Percentiles rank a stretch among this genome's conserved stretches.
phyloP scores from a whole-genome alignment of 148 eudicot species.

The Camellia japonica region DNA sequence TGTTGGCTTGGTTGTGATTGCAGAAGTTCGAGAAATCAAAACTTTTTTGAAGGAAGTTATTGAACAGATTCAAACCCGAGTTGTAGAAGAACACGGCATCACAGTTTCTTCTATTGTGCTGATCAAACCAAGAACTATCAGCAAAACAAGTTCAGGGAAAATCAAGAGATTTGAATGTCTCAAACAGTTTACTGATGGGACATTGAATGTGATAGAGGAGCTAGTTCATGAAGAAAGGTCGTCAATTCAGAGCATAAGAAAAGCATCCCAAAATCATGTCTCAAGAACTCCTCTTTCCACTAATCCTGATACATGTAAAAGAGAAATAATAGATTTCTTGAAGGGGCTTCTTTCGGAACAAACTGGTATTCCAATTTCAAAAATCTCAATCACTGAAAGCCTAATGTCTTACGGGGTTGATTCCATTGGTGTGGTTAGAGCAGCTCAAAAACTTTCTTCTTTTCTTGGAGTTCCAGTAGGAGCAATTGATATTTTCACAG shows the following conservation, averaged over 20 bases:
- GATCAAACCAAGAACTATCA: conserved; percentile 39
- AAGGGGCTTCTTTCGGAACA: conserved; percentile 42
- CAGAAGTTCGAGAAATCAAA: conserved; percentile 48
- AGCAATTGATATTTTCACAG: conserved; percentile 56
- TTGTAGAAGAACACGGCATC: conserved; percentile 52
- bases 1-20: conserved; percentile 50
- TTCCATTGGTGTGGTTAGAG: conserved; percentile 60
- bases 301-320: conserved; percentile 20
- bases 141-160: conserved; percentile 53
- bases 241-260: background rate
- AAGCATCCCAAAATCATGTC: background rate
- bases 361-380: conserved; percentile 35
- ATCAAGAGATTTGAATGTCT: conserved; percentile 53
- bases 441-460: conserved; percentile 58
- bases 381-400: conserved; percentile 41
- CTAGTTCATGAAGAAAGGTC: conserved; percentile 31
- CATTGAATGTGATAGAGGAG: conserved; percentile 34
- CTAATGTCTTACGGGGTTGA: conserved; percentile 47
- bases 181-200: conserved; percentile 44
- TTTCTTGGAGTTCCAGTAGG: conserved; percentile 51
- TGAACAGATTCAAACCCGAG: conserved; percentile 35
- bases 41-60: conserved; percentile 29
- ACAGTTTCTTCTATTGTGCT: conserved; percentile 35
- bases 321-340: conserved; percentile 37
- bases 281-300: conserved; percentile 17